Evolutionary conservation across 2,329 filamentous ascomycete species (phyloP), one percentile per base, ranked within the genome.

Genomic region (Zopfia rhizophila): DNA sequence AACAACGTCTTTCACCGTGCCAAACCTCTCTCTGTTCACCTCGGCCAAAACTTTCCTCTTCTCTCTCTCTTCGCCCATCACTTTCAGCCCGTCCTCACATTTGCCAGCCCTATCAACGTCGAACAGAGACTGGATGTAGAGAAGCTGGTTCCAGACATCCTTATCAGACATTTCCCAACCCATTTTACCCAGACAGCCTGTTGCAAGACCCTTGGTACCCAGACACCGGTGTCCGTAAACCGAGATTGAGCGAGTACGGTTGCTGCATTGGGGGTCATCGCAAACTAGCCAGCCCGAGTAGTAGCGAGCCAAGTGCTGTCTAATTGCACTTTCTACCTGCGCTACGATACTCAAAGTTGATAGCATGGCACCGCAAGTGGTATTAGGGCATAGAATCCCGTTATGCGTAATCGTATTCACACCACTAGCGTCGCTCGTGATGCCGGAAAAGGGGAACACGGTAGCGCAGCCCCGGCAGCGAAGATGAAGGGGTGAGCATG

Each of bases 271-370:
- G 2, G 89, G 78, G 70, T 99, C 94, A 69, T 96, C 89, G 72
- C 94, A 99, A 27, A 90, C 80, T 5, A 99, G 83, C 87, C 90
- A 95, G 49, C 86, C 91, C 65, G 96, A 89, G 72, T 99, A 97
- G 78, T 99, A 99, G 35, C 84, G 83, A 7, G 89, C 81, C 5
- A 90, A 89, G 60, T 91, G 84, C 23, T 82, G 77, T 35, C 94
- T 87, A 56, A 97, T 86, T 48, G 93, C 88, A 42, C 85, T 81
- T 69, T 99, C 94, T 4, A 97, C 79, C 70, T 99, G 94, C 1
- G 92, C 89, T 7, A 95, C 83, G 35, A 97, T 76, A 7, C 86
- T 88, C 8, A 97, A 76, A 4, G 84, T 88, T 1, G 85, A 72
- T 30, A 97, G 82, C 3, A 80, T 65, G 32, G 81, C 79, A 28